These are phyloP conservation scores for Boletus sp. DNA, from an alignment of 1,284 basidiomycete species.

Conservation along the genomic window DNA sequence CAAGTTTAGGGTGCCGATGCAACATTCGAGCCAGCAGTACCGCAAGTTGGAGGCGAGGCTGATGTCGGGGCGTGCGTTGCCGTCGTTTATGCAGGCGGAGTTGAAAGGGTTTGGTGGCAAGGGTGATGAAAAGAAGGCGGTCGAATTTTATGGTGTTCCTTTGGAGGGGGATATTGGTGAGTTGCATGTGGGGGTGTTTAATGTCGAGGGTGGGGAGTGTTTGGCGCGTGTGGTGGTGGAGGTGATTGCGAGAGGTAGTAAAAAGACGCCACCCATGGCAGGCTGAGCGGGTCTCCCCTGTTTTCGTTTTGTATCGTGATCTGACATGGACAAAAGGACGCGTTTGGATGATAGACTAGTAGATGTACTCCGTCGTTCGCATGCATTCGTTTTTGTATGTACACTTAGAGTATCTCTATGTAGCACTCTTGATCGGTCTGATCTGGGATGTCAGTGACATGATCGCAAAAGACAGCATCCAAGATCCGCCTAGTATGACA, in stretches of 20 bases:
- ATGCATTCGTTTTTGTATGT: slow-evolving; percentile 28
- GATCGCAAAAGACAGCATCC: background rate
- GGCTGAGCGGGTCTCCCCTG: slow-evolving; percentile 27
- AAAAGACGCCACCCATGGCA: slow-evolving; percentile 25
- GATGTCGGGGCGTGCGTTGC: slow-evolving; percentile 51
- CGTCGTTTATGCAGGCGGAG: slow-evolving; percentile 55
- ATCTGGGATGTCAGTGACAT: background rate
- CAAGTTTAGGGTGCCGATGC: slow-evolving; percentile 51
- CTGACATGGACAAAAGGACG: slow-evolving; percentile 4
- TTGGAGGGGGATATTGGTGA: slow-evolving; percentile 50
- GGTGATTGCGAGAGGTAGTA: slow-evolving; percentile 47
- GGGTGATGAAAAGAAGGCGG: slow-evolving; percentile 38
- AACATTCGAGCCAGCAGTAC: slow-evolving; percentile 14
- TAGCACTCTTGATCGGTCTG: slow-evolving; percentile 4
- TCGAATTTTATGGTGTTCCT: slow-evolving; percentile 59
- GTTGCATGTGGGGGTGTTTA: slow-evolving; percentile 55
- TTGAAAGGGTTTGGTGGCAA: slow-evolving; percentile 37
- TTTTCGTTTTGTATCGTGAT: slow-evolving; percentile 15
- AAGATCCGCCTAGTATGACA: slow-evolving; percentile 2
- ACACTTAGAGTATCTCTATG: slow-evolving; percentile 1
- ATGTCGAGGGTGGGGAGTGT: slow-evolving; percentile 45
- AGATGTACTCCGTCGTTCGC: slow-evolving; percentile 18
- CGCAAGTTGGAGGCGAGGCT: slow-evolving; percentile 46
- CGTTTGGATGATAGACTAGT: slow-evolving; percentile 10
- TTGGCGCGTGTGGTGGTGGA: slow-evolving; percentile 56